Base-by-base conservation (phyloP, 805 yeast species). In the Wickerhamiella siamensis region DNA sequence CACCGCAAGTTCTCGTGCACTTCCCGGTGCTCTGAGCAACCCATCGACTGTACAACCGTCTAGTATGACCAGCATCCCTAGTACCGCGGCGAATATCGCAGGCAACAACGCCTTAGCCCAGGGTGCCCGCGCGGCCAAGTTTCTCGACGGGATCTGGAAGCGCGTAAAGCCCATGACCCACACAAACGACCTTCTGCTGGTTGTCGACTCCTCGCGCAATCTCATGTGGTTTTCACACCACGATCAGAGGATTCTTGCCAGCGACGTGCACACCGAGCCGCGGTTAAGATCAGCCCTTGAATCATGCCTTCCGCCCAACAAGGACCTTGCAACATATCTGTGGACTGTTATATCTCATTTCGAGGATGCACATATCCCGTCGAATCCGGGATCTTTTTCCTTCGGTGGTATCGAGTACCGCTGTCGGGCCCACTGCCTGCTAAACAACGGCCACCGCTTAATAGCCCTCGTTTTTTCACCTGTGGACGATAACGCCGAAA, bases 201-300 rank as follows among this genome's bases (percentile, higher is more conserved):
- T 50, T 19, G 43, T 44, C 5, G 33, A 44, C 17, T 43, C 41
- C 15, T 48, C 52, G 26, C 36, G 44, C 33, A 33, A 42, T 5
- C 43, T 50, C 12, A 41, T 40, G 31, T 47, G 52, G 53, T 47
- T 50, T 9, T 49, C 46, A 6, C 43, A 18, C 31, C 40, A 38
- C 18, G 31, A 39, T 14, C 49, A 47, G 39, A 42, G 42, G 17
- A 40, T 36, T 22, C 43, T 50, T 4, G 41, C 43, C 17, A 19
- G 20, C 12, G 18, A 21, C 4, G 46, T 44, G 5, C 38, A 35
- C 17, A 46, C 38, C 16, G 42, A 40, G 29, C 33, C 34, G 4
- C 21, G 39, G 8, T 33, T 50, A 21, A 42, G 41, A 10, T 41
- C 36, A 10, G 48, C 51, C 9, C 45, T 50, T 9, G 43, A 40